phyloP scores from a whole-genome alignment of 75 land plant species.

The Chamaecyparis obtusa region DNA sequence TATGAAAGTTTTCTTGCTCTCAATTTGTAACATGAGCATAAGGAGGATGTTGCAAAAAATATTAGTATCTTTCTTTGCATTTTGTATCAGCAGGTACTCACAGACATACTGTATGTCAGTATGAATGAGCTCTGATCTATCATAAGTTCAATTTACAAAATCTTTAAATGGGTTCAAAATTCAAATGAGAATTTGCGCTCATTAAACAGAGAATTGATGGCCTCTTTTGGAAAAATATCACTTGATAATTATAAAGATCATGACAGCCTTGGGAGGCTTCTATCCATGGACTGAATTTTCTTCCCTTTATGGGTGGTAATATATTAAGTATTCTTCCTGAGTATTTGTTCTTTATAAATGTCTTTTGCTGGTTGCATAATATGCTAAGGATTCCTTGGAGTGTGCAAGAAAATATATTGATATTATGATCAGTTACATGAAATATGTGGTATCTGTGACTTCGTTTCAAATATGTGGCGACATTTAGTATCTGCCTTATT shows the following conservation, averaged over 20 bases:
- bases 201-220: not conserved
- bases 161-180: not conserved
- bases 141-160: not conserved
- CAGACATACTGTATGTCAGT: not conserved
- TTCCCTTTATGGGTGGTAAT: too few species aligned
- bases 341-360: too few species aligned
- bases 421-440: too few species aligned
- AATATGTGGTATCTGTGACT: too few species aligned
- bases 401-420: too few species aligned
- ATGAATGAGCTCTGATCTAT: not conserved
- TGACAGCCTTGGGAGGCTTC: not conserved
- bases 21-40: conserved; percentile 22
- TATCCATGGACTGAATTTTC: not conserved
- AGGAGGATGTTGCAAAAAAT: conserved; percentile 27
- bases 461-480: too few species aligned
- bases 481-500: too few species aligned
- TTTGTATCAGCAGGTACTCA: not conserved
- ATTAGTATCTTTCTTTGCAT: conserved; percentile 3
- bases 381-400: too few species aligned
- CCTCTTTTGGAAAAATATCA: not conserved
- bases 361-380: too few species aligned
- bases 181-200: not conserved
- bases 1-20: conserved; percentile 23
- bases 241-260: not conserved
- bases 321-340: too few species aligned